Evolutionary conservation across 164 flowering plant species (phyloP), one percentile per base, ranked within the genome.

Genomic region (Nymphaea thermarum): DNA sequence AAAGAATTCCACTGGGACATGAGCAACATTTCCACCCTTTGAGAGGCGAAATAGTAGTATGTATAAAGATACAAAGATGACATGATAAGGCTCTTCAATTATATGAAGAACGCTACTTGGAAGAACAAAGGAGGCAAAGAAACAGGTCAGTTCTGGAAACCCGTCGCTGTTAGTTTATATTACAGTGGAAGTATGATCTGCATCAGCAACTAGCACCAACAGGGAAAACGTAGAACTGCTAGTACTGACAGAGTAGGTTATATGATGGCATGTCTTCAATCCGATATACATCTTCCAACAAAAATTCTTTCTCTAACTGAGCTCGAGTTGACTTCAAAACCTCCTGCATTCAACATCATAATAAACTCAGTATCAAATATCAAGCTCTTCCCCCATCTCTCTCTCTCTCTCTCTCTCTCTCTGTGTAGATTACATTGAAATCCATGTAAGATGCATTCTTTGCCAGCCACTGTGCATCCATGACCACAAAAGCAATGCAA

Each of bases 391-490:
- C 7, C 2, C 55, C 12, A 3, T 47, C 15, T 51, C 57, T 51
- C 57, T 47, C 55, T 47, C 55, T 47, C 55, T 47, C 55, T 47
- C 55, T 47, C 4, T 47, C 55, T 47, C 55, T 47, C 55, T 47
- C 55, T 47, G 0, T 4, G 4, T 8, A 3, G 12, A 87, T 83
- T 73, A 89, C 98, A 74, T 89, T 92, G 79, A 92, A 92, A 69
- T 89, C 91, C 98, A 92, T 89, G 80, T 89, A 89, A 4, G 94
- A 84, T 15, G 98, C 96, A 74, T 87, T 85, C 75, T 80, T 89
- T 43, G 87, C 92, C 44, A 92, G 82, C 94, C 96, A 92, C 61
- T 82, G 81, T 64, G 85, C 85, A 84, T 92, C 98, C 92, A 92
- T 87, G 3, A 87, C 82, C 80, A 82, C 72, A 57, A 92, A 92